phyloP scores from a whole-genome alignment of 192 early-diverging fungal genomes.

The Pilobolus umbonatus region DNA sequence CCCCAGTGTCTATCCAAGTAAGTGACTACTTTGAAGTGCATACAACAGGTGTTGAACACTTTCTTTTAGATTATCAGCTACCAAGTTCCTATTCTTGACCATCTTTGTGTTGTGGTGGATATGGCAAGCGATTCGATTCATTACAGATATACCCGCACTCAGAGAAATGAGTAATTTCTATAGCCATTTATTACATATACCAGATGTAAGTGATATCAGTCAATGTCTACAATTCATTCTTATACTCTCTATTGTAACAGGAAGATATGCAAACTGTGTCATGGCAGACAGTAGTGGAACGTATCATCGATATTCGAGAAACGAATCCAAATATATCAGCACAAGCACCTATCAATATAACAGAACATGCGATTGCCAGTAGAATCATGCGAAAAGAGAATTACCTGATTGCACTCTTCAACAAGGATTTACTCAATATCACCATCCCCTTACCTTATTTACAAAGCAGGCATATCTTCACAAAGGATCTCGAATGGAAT shows the following conservation, averaged over 20 bases:
- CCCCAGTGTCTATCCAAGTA: conserved; percentile 71
- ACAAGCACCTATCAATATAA: conserved; percentile 52
- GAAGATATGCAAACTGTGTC: conserved; percentile 77
- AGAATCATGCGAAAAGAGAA: conserved; percentile 98
- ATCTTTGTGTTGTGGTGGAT: conserved; percentile 73
- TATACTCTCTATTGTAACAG: conserved; percentile 34
- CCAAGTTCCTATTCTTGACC: conserved; percentile 52
- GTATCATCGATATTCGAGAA: conserved; percentile 68
- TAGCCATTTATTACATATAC: conserved; percentile 70
- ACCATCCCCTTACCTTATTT: conserved; percentile 62
- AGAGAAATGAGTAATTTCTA: conserved; percentile 85
- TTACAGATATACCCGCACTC: conserved; percentile 67
- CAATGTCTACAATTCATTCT: not conserved
- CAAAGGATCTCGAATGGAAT: conserved; percentile 90
- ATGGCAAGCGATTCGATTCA: conserved; percentile 62
- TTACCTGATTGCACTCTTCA: conserved; percentile 93
- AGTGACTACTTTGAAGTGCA: conserved; percentile 5
- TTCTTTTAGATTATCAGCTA: conserved; percentile 49
- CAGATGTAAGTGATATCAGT: conserved; percentile 47
- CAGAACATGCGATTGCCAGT: conserved; percentile 77
- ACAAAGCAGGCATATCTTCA: conserved; percentile 60
- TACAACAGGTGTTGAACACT: not conserved
- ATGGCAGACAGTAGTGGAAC: conserved; percentile 81
- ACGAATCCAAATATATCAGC: conserved; percentile 52
- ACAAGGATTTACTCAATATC: conserved; percentile 85